phyloP scores from a whole-genome alignment of 1,284 basidiomycete species.

The Trametes versicolor region DNA sequence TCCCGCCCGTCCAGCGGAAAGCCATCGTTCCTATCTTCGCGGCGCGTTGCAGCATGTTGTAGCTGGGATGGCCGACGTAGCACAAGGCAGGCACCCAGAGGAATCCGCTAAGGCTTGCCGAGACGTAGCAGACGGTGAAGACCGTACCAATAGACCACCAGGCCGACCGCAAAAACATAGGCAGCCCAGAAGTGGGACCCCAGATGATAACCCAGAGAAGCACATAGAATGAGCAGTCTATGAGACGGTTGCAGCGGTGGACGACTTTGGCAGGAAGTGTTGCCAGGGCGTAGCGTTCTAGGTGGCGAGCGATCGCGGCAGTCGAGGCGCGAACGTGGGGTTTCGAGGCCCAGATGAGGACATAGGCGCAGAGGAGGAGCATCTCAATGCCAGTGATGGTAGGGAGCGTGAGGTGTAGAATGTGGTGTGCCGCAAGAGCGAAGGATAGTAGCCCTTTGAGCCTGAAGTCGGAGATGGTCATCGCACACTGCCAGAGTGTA shows the following conservation, averaged over 20 bases:
- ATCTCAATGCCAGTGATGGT: background rate
- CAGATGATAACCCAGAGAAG: slow-evolving; percentile 1
- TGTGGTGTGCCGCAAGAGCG: background rate
- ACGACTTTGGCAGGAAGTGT: background rate
- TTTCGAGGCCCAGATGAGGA: background rate
- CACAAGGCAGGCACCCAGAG: slow-evolving; percentile 3
- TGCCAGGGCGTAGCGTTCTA: background rate
- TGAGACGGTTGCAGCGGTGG: background rate
- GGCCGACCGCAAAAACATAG: background rate
- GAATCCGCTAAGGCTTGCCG: background rate
- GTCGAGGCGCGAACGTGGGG: background rate
- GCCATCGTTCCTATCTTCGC: background rate
- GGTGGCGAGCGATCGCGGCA: background rate
- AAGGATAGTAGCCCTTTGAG: background rate
- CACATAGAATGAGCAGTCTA: background rate
- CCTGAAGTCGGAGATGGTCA: background rate
- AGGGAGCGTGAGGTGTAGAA: background rate
- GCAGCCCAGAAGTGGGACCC: background rate
- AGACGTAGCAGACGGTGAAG: slow-evolving; percentile 1
- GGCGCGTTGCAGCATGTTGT: background rate
- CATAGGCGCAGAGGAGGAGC: background rate
- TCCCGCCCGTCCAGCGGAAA: background rate
- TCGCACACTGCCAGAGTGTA: background rate
- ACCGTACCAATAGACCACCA: background rate
- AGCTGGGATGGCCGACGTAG: background rate